Evolutionary conservation across 805 yeast species (phyloP).

Genomic region (Metschnikowia baotianmanensis): DNA sequence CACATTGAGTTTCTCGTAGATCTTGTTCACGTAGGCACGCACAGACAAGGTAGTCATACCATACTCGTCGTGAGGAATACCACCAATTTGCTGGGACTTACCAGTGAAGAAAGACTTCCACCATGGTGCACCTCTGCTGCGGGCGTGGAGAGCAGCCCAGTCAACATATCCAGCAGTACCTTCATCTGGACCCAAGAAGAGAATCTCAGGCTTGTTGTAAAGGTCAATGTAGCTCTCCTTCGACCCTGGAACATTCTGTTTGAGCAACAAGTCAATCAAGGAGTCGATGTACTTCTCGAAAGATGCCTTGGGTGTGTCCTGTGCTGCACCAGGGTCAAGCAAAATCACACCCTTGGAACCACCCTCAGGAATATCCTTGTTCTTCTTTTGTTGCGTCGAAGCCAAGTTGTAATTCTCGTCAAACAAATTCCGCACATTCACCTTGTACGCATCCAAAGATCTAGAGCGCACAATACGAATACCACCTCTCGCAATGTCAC

Average conservation of each 20-base stretch:
- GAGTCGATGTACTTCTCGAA: conserved; percentile 93
- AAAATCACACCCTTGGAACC: conserved; percentile 97
- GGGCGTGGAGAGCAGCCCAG: conserved; percentile 97
- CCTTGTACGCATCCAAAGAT: conserved; percentile 77
- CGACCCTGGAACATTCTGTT: conserved; percentile 66
- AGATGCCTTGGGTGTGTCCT: conserved; percentile 75
- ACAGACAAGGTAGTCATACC: conserved; percentile 98
- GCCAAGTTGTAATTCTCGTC: conserved; percentile 97
- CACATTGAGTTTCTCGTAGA: conserved; percentile 74
- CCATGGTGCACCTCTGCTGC: conserved; percentile 89
- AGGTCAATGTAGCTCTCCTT: conserved; percentile 84
- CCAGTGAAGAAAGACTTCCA: conserved; percentile 99
- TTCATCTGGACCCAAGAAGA: conserved; percentile 99
- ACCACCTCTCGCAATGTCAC: conserved; percentile 98
- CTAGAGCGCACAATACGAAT: conserved; percentile 91
- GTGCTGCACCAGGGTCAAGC: conserved; percentile 73
- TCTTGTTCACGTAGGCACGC: conserved; percentile 83
- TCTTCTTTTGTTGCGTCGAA: conserved; percentile 92
- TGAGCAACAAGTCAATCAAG: conserved; percentile 77
- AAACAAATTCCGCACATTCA: conserved; percentile 82
- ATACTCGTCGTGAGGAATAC: conserved; percentile 96
- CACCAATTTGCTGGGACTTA: conserved; percentile 87
- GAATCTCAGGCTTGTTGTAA: conserved; percentile 79
- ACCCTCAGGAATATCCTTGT: conserved; percentile 98
- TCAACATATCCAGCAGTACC: conserved; percentile 94